A percentile compares a stretch with the other conserved stretches of the same genome.
Evolutionary conservation across 495 filamentous ascomycete genomes (phyloP).

Genomic region (Aspergillus sparsus): DNA sequence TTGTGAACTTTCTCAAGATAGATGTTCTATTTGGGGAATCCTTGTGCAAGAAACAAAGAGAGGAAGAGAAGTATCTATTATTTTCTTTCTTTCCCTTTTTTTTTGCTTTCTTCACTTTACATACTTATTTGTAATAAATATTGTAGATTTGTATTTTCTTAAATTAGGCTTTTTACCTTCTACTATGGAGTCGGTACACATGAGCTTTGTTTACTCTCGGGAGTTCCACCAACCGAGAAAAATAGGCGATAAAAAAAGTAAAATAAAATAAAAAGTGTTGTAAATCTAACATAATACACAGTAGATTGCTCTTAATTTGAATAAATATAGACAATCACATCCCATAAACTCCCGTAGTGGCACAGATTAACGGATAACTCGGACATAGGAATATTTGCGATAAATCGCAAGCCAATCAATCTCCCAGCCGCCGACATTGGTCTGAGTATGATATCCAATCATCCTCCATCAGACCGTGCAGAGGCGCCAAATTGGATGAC

Average conservation of each 20-base stretch:
- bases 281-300: neutral
- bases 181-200: neutral
- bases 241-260: no score
- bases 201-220: no score
- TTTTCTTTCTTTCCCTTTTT: neutral
- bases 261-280: neutral
- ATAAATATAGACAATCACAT: conserved; percentile 10
- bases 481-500: conserved; percentile 22
- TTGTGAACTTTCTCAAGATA: neutral
- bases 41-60: neutral
- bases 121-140: no score
- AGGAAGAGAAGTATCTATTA: neutral
- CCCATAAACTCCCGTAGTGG: conserved; percentile 1
- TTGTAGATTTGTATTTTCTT: no score
- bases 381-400: conserved; percentile 15
- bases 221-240: no score
- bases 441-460: conserved; percentile 19
- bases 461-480: conserved; percentile 14
- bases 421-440: conserved; percentile 17
- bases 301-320: neutral
- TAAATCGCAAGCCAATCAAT: conserved; percentile 20
- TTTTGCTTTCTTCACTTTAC: no score
- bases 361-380: conserved; percentile 16
- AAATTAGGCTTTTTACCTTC: neutral
- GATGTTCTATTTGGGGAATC: neutral